These are phyloP conservation scores for Usnea hakonensis DNA, from an alignment of 495 filamentous ascomycete species.

Conservation along the genomic window DNA sequence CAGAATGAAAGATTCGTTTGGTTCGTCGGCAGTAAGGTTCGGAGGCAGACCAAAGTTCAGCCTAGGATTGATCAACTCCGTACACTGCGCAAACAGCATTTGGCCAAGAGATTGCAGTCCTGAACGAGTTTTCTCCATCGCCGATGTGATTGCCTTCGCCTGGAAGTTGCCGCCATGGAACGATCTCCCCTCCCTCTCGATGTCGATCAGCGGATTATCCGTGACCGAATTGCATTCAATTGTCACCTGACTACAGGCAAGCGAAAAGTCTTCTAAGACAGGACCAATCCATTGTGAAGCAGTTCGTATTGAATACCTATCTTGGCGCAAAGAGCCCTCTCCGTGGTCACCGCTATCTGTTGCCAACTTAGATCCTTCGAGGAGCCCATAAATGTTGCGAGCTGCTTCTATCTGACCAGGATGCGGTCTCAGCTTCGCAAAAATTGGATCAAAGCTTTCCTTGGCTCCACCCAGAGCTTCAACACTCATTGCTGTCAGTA, in stretches of 20 bases:
- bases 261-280: slow-evolving; percentile 49
- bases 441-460: slow-evolving; percentile 53
- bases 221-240: slow-evolving; percentile 55
- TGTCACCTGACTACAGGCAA: slow-evolving; percentile 44
- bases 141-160: slow-evolving; percentile 47
- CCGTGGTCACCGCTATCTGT: slow-evolving; percentile 23
- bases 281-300: slow-evolving; percentile 59
- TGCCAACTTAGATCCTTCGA: slow-evolving; percentile 34
- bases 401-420: slow-evolving; percentile 53
- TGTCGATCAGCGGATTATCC: slow-evolving; percentile 56
- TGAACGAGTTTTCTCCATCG: slow-evolving; percentile 52
- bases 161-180: slow-evolving; percentile 60
- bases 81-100: slow-evolving; percentile 49
- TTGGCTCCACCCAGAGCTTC: slow-evolving; percentile 43
- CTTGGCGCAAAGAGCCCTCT: slow-evolving; percentile 41
- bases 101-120: slow-evolving; percentile 50
- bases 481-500: slow-evolving; percentile 39
- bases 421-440: slow-evolving; percentile 51
- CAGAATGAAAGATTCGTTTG: slow-evolving; percentile 46
- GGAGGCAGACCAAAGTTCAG: slow-evolving; percentile 51
- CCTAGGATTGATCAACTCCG: slow-evolving; percentile 51
- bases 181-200: slow-evolving; percentile 22
- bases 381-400: slow-evolving; percentile 45
- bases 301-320: slow-evolving; percentile 54
- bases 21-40: slow-evolving; percentile 51